A percentile compares a stretch with the other conserved stretches of the same genome.
Conservation (phyloP, 2,329 filamentous ascomycete species). For the Aphanocladium album region DNA sequence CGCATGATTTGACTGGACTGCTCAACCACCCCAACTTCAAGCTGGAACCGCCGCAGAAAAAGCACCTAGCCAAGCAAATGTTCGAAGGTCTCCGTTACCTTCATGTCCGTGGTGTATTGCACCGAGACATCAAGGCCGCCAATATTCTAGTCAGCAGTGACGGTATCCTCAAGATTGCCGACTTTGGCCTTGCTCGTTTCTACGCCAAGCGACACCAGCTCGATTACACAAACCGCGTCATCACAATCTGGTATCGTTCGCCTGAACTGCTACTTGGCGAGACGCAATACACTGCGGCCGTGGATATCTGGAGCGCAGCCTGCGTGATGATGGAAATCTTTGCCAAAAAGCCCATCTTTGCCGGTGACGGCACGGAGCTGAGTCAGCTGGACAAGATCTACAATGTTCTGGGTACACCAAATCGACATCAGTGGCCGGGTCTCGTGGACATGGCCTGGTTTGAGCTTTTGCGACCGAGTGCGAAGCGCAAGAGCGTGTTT, state of each 20-base stretch:
- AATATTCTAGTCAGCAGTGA: slow-evolving; percentile 92
- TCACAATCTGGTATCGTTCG: slow-evolving; percentile 96
- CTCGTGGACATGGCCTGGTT: slow-evolving; percentile 97
- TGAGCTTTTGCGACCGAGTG: slow-evolving; percentile 76
- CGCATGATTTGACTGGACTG: slow-evolving; percentile 90
- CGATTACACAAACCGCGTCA: slow-evolving; percentile 97
- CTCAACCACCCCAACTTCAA: slow-evolving; percentile 92
- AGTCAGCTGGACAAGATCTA: slow-evolving; percentile 98
- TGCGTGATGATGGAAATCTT: slow-evolving; percentile 98
- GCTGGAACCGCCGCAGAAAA: slow-evolving; percentile 79
- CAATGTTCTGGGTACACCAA: slow-evolving; percentile 83
- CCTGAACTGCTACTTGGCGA: slow-evolving; percentile 88
- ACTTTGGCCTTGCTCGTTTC: slow-evolving; percentile 94
- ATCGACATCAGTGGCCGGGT: slow-evolving; percentile 76
- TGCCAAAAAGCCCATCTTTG: slow-evolving; percentile 87
- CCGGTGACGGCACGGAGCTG: slow-evolving; percentile 91
- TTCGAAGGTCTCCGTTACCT: slow-evolving; percentile 94
- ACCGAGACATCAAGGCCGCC: slow-evolving; percentile 96
- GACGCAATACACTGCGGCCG: slow-evolving; percentile 82
- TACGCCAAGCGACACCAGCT: slow-evolving; percentile 88
- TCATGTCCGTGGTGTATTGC: slow-evolving; percentile 85
- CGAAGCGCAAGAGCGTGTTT: slow-evolving; percentile 69
- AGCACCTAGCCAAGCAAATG: slow-evolving; percentile 86
- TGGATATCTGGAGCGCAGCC: slow-evolving; percentile 95
- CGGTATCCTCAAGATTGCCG: slow-evolving; percentile 85